Base-by-base conservation (phyloP, 169 alveolate genomes). In the Eimeria mitis region DNA sequence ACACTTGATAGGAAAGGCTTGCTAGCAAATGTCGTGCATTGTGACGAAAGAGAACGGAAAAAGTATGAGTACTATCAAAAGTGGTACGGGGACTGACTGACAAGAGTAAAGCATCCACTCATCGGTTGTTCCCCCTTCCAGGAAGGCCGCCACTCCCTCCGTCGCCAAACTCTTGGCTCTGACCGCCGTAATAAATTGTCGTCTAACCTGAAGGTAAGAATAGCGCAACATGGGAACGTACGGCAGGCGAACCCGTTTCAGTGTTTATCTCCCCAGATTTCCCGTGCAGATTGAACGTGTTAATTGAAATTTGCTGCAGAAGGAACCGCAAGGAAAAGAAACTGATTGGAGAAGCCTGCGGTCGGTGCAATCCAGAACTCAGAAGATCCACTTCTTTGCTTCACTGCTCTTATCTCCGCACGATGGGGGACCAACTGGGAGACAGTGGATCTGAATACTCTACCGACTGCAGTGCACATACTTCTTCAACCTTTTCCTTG, bases 91-190 rank as follows among this genome's bases (percentile, higher is more conserved):
- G 49, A 54, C 25, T 8, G 5, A 81, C 89, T 42, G 54, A 92
- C 96, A 79, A 31, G 96, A 79, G 71, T 92, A 92, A 5, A 81
- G 89, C 81, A 52, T 79, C 96, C 96, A 92, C 75, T 92, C 96
- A 65, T 81, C 96, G 31, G 92, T n/a, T 31, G 92, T 59, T 34
- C 96, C 96, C 6, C 96, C 96, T 49, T 81, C 84, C 54, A 92
- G 75, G 88, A 92, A 81, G 7, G 42, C 92, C 21, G 88, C 96
- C 47, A 44, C 63, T 49, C 78, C 81, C 68, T 61, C 49, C 68
- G n/a, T n/a, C 42, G 65, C 79, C 13, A 44, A 8, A 37, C 63
- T 54, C 47, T 49, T 54, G 31, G 31, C 73, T 5, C 49, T 47
- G 49, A 21, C 89, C 42, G 68, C 89, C 89, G 2, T 52, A 49